Evolutionary conservation across 78 protist genomes (phyloP).

Genomic region (Acrasis kona): DNA sequence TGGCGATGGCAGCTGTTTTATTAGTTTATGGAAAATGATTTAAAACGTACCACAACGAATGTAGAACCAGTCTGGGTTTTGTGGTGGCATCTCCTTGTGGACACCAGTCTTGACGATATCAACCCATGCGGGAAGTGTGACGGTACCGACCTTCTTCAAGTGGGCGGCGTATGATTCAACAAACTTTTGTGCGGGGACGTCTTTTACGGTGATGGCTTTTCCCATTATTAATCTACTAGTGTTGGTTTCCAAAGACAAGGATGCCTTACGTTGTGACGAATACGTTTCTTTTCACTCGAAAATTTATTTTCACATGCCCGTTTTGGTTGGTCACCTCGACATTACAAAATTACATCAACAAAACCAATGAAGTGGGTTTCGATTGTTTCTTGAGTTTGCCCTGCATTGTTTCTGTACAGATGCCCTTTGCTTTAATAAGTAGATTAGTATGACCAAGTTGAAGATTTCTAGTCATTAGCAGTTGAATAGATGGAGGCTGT

Average conservation of each 20-base stretch:
- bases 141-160: constrained; percentile 75
- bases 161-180: constrained; percentile 77
- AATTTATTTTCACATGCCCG: too few relatives aligned
- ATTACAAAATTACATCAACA: neutral
- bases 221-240: neutral
- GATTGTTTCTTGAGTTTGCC: neutral
- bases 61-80: constrained; percentile 96
- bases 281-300: neutral
- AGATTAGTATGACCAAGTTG: too few relatives aligned
- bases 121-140: constrained; percentile 81
- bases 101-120: constrained; percentile 89
- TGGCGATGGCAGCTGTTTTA: constrained; percentile 62
- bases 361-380: neutral
- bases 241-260: neutral
- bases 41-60: constrained; percentile 65
- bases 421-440: too few relatives aligned
- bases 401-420: neutral
- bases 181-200: constrained; percentile 81
- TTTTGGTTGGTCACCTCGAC: neutral
- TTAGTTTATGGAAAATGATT: neutral
- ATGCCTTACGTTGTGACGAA: neutral
- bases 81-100: constrained; percentile 87
- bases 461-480: too few relatives aligned
- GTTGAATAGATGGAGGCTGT: too few relatives aligned
- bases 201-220: constrained; percentile 68